phyloP scores from a whole-genome alignment of 2,329 filamentous ascomycete genomes.

The Exserohilum rostratum region DNA sequence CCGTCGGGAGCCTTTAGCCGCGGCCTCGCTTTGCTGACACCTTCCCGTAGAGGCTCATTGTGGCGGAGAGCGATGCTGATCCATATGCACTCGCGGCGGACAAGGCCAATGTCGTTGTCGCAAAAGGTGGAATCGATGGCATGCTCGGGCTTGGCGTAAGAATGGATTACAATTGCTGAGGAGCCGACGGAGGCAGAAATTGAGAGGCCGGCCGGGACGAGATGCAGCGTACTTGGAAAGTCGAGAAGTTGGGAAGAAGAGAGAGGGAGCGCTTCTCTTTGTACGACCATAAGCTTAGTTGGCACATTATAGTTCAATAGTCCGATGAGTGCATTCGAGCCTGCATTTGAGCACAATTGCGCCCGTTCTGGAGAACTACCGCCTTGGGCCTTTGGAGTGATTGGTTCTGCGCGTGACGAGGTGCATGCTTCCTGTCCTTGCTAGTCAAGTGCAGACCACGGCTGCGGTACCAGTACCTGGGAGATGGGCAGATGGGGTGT shows the following conservation, averaged over 20 bases:
- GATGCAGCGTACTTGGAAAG: neutral
- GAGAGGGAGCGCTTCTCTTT: conserved; percentile 1
- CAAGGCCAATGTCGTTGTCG: conserved; percentile 9
- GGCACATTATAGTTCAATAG: neutral
- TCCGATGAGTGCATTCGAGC: conserved; percentile 1
- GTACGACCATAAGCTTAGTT: neutral
- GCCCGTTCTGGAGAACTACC: conserved; percentile 10
- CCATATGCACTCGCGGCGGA: neutral
- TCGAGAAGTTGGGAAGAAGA: neutral
- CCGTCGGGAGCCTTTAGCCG: conserved; percentile 10
- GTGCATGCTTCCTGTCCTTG: conserved; percentile 5
- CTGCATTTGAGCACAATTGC: conserved; percentile 13
- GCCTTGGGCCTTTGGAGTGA: neutral
- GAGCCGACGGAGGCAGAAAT: too few species aligned
- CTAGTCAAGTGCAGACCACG: conserved; percentile 3
- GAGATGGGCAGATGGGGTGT: neutral
- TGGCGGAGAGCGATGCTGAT: neutral
- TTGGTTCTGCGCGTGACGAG: conserved; percentile 8
- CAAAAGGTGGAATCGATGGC: neutral
- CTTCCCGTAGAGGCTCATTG: conserved; percentile 1
- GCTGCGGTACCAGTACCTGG: conserved; percentile 3
- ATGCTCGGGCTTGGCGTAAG: conserved; percentile 16
- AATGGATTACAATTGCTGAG: neutral
- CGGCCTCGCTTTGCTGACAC: neutral
- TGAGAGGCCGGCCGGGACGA: too few species aligned